A percentile compares a stretch with the other conserved stretches of the same genome.
These are phyloP conservation scores for Dryas octopetala DNA, from an alignment of 306 rosid genomes.

Conservation along the genomic window DNA sequence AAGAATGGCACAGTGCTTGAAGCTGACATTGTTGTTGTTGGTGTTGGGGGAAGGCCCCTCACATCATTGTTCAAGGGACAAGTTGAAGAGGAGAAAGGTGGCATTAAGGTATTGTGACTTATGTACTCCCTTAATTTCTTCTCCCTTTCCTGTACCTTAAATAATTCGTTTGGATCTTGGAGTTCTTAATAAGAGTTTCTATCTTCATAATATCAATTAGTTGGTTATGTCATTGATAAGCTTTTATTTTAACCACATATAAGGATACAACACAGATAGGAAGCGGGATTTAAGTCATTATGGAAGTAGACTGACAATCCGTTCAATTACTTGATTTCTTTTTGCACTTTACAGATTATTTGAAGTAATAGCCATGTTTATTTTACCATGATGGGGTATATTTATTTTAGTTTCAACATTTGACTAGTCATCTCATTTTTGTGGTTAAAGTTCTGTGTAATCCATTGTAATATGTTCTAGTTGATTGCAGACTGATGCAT, in stretches of 20 bases:
- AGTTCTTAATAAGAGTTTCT: not conserved
- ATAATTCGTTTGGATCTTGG: not conserved
- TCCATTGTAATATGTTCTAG: not conserved
- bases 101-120: conserved; percentile 66
- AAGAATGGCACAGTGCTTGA: conserved; percentile 87
- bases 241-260: not conserved
- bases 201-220: not conserved
- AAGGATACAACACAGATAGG: not conserved
- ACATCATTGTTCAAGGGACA: conserved; percentile 84
- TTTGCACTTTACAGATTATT: no score
- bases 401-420: not conserved
- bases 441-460: not conserved
- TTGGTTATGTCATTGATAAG: not conserved
- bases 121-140: not conserved
- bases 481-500: conserved; percentile 76
- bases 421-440: not conserved
- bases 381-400: not conserved
- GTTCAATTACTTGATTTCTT: not conserved
- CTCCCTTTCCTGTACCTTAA: not conserved
- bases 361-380: not conserved
- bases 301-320: not conserved
- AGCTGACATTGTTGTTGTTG: conserved; percentile 94
- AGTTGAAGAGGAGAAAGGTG: conserved; percentile 93
- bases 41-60: conserved; percentile 90
- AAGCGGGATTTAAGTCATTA: not conserved